Base-by-base conservation (phyloP, 495 filamentous ascomycete genomes). In the Aspergillus ostianus region DNA sequence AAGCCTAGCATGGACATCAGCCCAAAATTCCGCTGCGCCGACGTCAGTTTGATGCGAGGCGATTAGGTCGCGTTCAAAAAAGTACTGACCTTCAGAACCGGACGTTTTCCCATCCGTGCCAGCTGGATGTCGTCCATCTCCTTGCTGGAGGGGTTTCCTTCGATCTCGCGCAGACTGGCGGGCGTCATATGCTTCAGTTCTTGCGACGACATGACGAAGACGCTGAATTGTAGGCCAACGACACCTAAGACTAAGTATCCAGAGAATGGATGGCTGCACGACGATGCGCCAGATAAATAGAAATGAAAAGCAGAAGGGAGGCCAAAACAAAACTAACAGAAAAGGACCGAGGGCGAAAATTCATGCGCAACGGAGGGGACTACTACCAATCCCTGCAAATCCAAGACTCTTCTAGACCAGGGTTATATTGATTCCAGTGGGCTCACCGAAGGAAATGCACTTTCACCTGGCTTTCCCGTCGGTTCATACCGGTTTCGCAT, bases 1-100 rank as follows among this genome's bases (percentile, higher is more conserved):
- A 84, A 83, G 0, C 77, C 80, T 26, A 83, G 57, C 54, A 82
- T 82, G 6, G 78, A 76, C 48, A 83, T 64, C 53, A 80, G 70
- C 0, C 74, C 73, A 53, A 82, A 83, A 51, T 74, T 81, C n/a
- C 82, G 77, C 77, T 76, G 53, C 21, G 18, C 15, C 9, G 20
- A 12, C 0, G 23, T 57, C 49, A 57, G 46, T 29, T 3, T 27
- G 7, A 10, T 49, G 2, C 47, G 2, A 8, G 46, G 6, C 20
- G 15, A 6, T 26, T 2, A 8, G 19, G 6, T 20, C 10, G 13
- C 29, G 30, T 2, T 13, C 49, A 13, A 51, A 15, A 1, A 27
- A 7, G 17, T 23, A 10, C 26, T 8, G 29, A 52, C 50, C 50
- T 52, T 79, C 46, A 84, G 66, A 17, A 82, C 77, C 0, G 75